A percentile compares a stretch with the other conserved stretches of the same genome.
Conservation (phyloP, 495 filamentous ascomycete genomes). For the Filosporella fistucella region DNA sequence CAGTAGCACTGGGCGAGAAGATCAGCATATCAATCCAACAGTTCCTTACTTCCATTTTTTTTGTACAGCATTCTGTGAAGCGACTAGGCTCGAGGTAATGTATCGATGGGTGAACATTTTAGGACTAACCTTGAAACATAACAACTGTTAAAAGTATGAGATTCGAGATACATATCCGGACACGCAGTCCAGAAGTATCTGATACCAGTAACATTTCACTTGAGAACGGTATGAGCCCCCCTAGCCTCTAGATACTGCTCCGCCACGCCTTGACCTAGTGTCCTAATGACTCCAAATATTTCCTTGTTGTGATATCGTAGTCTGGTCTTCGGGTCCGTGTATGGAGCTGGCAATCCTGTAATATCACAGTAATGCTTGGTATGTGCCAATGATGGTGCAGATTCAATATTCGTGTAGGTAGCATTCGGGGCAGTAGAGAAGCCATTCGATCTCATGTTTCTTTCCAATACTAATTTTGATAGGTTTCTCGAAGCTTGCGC, state of each 20-base stretch:
- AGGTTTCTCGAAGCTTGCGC: conserved; percentile 80
- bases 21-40: too few relatives aligned
- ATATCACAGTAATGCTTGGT: conserved; percentile 89
- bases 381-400: conserved; percentile 75
- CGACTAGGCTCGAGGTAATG: too few relatives aligned
- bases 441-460: conserved; percentile 34
- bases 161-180: too few relatives aligned
- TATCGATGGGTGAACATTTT: too few relatives aligned
- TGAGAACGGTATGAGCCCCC: conserved; percentile 88
- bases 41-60: too few relatives aligned
- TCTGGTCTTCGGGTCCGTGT: conserved; percentile 90
- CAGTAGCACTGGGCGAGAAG: too few relatives aligned
- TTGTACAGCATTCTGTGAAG: too few relatives aligned
- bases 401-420: conserved; percentile 94
- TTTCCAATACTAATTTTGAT: conserved; percentile 80
- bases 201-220: too few relatives aligned
- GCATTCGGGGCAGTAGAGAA: conserved; percentile 53
- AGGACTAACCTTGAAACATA: too few relatives aligned
- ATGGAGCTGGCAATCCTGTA: conserved; percentile 82
- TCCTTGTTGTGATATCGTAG: conserved; percentile 87
- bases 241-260: conserved; percentile 86
- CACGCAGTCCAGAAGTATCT: too few relatives aligned
- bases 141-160: too few relatives aligned
- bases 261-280: conserved; percentile 68
- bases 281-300: conserved; percentile 76